Evolutionary conservation across 2,329 filamentous ascomycete species (phyloP).

Genomic region (Cadophora luteo-olivacea): DNA sequence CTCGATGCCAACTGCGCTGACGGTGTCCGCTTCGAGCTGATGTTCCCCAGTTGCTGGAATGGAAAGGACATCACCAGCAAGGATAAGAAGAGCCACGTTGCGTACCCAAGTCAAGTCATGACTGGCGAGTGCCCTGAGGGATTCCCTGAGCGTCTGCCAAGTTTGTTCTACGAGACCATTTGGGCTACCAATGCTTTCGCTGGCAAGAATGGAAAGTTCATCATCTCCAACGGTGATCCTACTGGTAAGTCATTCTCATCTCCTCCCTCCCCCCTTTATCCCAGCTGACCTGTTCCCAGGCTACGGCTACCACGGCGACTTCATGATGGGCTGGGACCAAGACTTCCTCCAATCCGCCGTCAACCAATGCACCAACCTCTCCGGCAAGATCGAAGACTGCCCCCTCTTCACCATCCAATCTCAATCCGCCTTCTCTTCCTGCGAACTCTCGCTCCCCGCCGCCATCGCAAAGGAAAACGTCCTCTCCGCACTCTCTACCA

Average conservation of each 20-base stretch:
- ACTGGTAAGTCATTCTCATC: slow-evolving; percentile 58
- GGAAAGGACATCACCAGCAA: slow-evolving; percentile 63
- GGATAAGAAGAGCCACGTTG: slow-evolving; percentile 70
- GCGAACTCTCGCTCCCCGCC: slow-evolving; percentile 68
- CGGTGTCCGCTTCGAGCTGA: slow-evolving; percentile 81
- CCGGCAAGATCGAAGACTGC: slow-evolving; percentile 77
- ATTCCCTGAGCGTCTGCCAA: slow-evolving; percentile 71
- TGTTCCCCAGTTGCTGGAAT: slow-evolving; percentile 92
- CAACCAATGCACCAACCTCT: slow-evolving; percentile 73
- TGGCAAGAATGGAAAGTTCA: slow-evolving; percentile 70
- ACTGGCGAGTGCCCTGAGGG: slow-evolving; percentile 76
- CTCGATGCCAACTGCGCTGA: slow-evolving; percentile 83
- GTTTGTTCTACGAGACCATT: slow-evolving; percentile 86
- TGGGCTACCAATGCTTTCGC: slow-evolving; percentile 74
- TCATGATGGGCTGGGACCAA: slow-evolving; percentile 78
- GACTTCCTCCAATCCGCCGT: slow-evolving; percentile 75
- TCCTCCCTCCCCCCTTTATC: not conserved
- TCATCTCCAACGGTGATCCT: slow-evolving; percentile 79
- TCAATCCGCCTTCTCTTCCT: slow-evolving; percentile 60
- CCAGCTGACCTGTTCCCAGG: slow-evolving; percentile 51
- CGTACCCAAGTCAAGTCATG: slow-evolving; percentile 79
- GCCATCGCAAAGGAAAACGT: slow-evolving; percentile 65
- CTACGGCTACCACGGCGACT: slow-evolving; percentile 80
- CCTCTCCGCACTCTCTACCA: slow-evolving; percentile 50
- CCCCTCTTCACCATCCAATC: slow-evolving; percentile 74